phyloP scores from a whole-genome alignment of 768 basidiomycete genomes.

The Austroboletus festivus region DNA sequence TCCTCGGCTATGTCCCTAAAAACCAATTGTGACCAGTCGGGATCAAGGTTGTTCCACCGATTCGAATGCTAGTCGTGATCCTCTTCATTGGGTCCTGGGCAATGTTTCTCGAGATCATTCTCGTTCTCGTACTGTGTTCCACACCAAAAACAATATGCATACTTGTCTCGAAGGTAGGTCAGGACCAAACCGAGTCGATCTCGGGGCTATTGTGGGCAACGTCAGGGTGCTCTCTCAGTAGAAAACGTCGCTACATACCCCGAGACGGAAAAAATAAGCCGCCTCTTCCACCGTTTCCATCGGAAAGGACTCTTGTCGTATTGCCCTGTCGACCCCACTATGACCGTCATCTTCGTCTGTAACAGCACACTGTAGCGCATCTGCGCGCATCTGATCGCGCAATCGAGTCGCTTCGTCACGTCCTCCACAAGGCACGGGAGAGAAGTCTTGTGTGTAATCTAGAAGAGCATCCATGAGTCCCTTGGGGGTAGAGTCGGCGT shows the following conservation, averaged over 20 bases:
- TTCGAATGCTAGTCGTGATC: conserved; percentile 61
- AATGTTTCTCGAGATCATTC: conserved; percentile 59
- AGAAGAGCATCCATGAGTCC: conserved; percentile 59
- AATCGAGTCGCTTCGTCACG: conserved; percentile 44
- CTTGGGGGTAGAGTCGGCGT: conserved; percentile 61
- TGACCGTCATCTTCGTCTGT: conserved; percentile 31
- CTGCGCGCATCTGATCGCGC: conserved; percentile 69
- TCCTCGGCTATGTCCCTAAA: too few relatives aligned
- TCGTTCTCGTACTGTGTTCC: conserved; percentile 66
- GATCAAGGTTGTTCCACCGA: too few relatives aligned
- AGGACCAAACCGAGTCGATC: conserved; percentile 68
- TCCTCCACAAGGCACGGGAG: conserved; percentile 8
- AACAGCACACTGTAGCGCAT: conserved; percentile 56
- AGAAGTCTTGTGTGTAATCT: conserved; percentile 33
- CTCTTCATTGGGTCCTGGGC: conserved; percentile 76
- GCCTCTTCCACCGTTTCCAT: conserved; percentile 65
- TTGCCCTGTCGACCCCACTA: conserved; percentile 15
- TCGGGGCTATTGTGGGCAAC: conserved; percentile 49
- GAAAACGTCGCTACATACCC: conserved; percentile 39
- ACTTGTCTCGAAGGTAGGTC: conserved; percentile 66
- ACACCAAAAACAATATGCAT: conserved; percentile 88
- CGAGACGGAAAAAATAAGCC: conserved; percentile 60
- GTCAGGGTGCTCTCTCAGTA: conserved; percentile 11
- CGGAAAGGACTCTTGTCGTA: conserved; percentile 39
- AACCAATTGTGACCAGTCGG: too few relatives aligned